A percentile compares a stretch with the other conserved stretches of the same genome.
Evolutionary conservation across 75 land plant species (phyloP).

Genomic region (Ceratopteris richardii): DNA sequence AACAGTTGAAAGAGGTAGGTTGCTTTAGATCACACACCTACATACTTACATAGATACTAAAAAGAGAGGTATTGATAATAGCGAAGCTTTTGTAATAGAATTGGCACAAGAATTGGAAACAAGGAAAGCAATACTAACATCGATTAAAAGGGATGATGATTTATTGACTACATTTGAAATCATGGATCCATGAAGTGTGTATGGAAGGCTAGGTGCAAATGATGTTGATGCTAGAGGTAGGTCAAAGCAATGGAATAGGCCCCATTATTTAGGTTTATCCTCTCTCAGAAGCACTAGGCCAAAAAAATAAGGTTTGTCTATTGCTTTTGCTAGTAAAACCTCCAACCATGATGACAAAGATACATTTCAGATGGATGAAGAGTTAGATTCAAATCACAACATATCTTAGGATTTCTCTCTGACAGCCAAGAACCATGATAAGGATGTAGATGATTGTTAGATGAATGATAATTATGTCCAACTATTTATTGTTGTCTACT

Average conservation of each 20-base stretch:
- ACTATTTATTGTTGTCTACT: constrained; percentile 77
- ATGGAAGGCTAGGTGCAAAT: neutral
- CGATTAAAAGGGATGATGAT: too few species aligned
- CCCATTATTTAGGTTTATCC: neutral
- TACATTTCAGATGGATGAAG: constrained; percentile 86
- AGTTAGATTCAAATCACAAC: constrained; percentile 53
- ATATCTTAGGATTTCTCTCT: neutral
- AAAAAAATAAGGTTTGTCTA: constrained; percentile 33
- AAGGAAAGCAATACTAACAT: too few species aligned
- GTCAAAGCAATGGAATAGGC: constrained; percentile 5
- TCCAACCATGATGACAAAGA: constrained; percentile 29
- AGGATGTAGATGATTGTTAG: constrained; percentile 74
- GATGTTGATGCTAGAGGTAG: constrained; percentile 15
- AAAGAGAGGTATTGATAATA: too few species aligned
- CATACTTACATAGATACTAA: too few species aligned
- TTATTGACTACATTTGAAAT: too few species aligned
- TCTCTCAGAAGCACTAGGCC: constrained; percentile 15
- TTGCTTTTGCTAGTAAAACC: constrained; percentile 37
- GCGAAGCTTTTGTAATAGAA: too few species aligned
- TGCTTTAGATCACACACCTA: too few species aligned
- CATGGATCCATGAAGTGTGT: neutral
- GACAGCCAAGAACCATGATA: constrained; percentile 35
- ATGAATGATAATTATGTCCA: constrained; percentile 69
- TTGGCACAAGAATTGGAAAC: too few species aligned
- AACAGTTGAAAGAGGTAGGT: too few species aligned